Base-by-base conservation (phyloP, 805 yeast genomes). In the Lachancea cidri region DNA sequence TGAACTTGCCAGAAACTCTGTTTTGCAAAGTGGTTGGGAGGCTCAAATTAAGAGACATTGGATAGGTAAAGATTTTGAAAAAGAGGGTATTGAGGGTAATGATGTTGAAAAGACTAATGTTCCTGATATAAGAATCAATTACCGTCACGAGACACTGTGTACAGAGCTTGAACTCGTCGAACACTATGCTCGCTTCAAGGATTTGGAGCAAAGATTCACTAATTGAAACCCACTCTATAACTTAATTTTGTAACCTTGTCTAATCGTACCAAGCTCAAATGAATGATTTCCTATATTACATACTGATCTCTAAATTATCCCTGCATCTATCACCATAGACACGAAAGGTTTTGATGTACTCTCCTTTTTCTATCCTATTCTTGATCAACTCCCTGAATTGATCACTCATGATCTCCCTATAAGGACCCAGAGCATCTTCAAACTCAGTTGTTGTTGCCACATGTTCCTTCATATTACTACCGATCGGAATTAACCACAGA, bases 71-170 rank as follows among this genome's bases (percentile, higher is more conserved):
- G 61, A 77, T 45, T 83, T 70, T 53, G 68, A 67, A 47, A 50
- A 58, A 24, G 71, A 72, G 0, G 95, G 94, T 4, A 72, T 77
- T n/a, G 77, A 73, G 20, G 95, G 95, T 4, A 88, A 89, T 57
- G 89, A 86, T 57, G 81, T 93, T 36, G 96, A 86, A 54, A 93
- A 88, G 70, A 86, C 97, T 2, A 93, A 93, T 58, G 96, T 93
- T 38, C 98, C 99, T 1, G 81, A 83, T 50, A 82, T 89, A 38
- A 78, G 99, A 57, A 77, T 83, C 25, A 78, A 81, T 15, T 93
- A 85, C 62, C 77, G 99, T 60, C 74, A 76, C 43, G 96, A 89
- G 53, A 89, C 97, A 0, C 68, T 83, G 42, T 61, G 69, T 29
- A 77, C 85, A 22, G 89, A 85, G 58, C 75, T 77, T 44, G 87